Base-by-base conservation (phyloP, 2,329 filamentous ascomycete species). In the Teratosphaeria zuluensis region DNA sequence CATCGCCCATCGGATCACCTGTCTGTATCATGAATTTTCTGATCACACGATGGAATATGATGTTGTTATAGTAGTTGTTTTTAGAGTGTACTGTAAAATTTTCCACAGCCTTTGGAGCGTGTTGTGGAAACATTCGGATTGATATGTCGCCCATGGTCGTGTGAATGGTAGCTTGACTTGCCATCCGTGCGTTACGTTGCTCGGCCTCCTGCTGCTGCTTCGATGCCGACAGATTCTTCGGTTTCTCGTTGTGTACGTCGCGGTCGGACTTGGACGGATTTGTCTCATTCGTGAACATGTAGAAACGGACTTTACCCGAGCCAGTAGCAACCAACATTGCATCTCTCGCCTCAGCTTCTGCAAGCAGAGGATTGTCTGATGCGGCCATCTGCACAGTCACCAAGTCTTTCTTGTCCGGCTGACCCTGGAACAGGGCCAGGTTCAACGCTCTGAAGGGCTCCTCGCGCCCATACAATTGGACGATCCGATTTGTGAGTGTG, bases 341-440 rank as follows among this genome's bases (percentile, higher is more conserved):
- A 70, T 99, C 94, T 61, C 92, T 83, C 21, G 85, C 84, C 74
- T 96, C 92, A 1, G 94, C 90, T 77, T 96, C 92, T 69, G 94
- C 89, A 2, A 99, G 81, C 0, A 99, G 81, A 0, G 95, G 94
- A 71, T 99, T 99, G 66, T 84, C 88, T 35, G 90, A 95, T 0
- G 95, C 94, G 1, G 94, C 95, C 94, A 99, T 99, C 64, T 92
- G 92, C 28, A 97, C 88, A 0, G 95, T 99, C 3, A 94, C 89
- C 16, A 97, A 78, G 12, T 88, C 89, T 73, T 97, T 97, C 75
- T 92, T 95, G 72, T 95, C 89, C 0, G 94, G 94, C 65, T 92
- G 89, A 53, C 94, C 95, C 77, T 99, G 95, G 72, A 99, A 99
- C 5, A 99, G 76, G 19, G 88, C 84, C 12, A 99, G 77, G 70